Percentiles rank a stretch among this genome's conserved stretches.
These are phyloP conservation scores for Scedosporium minutisporum DNA, from an alignment of 2,329 filamentous ascomycete genomes.

Conservation along the genomic window DNA sequence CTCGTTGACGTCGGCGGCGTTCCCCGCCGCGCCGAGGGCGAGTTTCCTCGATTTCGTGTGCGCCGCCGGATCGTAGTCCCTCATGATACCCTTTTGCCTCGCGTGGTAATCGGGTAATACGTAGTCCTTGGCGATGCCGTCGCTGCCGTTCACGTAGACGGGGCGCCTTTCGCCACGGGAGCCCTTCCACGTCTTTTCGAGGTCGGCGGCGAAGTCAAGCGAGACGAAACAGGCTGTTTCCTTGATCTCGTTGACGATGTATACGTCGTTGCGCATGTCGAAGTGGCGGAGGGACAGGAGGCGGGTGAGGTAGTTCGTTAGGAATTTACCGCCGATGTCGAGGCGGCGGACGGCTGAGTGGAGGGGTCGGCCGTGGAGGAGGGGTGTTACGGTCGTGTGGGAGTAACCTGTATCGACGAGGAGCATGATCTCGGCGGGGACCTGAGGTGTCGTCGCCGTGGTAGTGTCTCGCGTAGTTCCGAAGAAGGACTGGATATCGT, in stretches of 20 bases:
- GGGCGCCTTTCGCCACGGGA: constrained; percentile 49
- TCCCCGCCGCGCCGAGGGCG: constrained; percentile 28
- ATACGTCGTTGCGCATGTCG: constrained; percentile 88
- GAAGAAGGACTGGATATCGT: constrained; percentile 63
- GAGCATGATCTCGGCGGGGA: constrained; percentile 71
- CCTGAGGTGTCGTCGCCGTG: constrained; percentile 26
- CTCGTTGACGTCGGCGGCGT: constrained; percentile 37
- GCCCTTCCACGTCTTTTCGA: constrained; percentile 79
- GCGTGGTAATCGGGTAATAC: constrained; percentile 73
- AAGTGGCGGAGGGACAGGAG: constrained; percentile 85
- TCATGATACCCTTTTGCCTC: constrained; percentile 54
- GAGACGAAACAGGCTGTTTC: constrained; percentile 80
- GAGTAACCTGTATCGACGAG: constrained; percentile 89
- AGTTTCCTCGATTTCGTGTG: constrained; percentile 43
- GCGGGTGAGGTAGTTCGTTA: constrained; percentile 88
- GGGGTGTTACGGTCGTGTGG: constrained; percentile 79
- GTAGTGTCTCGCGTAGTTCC: constrained; percentile 44
- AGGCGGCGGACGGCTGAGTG: constrained; percentile 75
- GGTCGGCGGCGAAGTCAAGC: constrained; percentile 62
- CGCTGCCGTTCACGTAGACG: constrained; percentile 35
- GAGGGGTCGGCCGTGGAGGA: constrained; percentile 71
- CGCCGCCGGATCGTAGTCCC: constrained; percentile 64
- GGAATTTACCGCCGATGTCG: constrained; percentile 82
- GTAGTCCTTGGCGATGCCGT: constrained; percentile 74
- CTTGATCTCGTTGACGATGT: constrained; percentile 94